Conservation (phyloP, 1,139 yeast genomes). For the Hansenula anomala region DNA sequence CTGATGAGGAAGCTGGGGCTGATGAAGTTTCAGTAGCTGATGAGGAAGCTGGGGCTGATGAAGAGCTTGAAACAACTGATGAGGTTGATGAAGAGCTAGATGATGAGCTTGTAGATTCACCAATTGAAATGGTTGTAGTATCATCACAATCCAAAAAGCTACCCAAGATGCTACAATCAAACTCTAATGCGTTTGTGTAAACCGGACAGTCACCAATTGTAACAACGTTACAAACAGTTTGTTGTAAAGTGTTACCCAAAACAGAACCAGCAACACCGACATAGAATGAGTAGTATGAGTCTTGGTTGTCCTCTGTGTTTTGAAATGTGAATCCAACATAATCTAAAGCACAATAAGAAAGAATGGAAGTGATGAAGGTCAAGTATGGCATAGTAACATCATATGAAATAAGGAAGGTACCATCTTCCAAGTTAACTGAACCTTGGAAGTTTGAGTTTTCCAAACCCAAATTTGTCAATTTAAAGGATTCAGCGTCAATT, state of each 20-base stretch:
- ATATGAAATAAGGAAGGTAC: conserved; percentile 10
- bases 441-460: conserved; percentile 7
- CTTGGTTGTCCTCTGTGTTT: background rate
- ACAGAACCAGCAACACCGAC: conserved; percentile 7
- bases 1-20: background rate
- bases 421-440: conserved; percentile 13
- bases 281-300: conserved; percentile 10
- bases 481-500: conserved; percentile 10
- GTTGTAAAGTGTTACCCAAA: background rate
- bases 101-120: background rate
- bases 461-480: conserved; percentile 5
- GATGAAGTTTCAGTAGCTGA: conserved; percentile 1
- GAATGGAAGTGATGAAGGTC: conserved; percentile 3
- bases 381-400: conserved; percentile 3
- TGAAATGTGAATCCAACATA: conserved; percentile 11
- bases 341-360: conserved; percentile 10
- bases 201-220: conserved; percentile 4
- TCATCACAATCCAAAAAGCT: conserved; percentile 14
- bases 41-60: background rate
- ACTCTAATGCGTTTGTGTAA: conserved; percentile 5
- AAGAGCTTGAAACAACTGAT: background rate
- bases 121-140: too few species aligned
- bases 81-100: background rate
- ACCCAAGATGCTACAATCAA: conserved; percentile 4
- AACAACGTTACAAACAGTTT: background rate